A percentile compares a stretch with the other conserved stretches of the same genome.
Conservation (phyloP, 2,329 filamentous ascomycete species). For the Escovopsis sp. region DNA sequence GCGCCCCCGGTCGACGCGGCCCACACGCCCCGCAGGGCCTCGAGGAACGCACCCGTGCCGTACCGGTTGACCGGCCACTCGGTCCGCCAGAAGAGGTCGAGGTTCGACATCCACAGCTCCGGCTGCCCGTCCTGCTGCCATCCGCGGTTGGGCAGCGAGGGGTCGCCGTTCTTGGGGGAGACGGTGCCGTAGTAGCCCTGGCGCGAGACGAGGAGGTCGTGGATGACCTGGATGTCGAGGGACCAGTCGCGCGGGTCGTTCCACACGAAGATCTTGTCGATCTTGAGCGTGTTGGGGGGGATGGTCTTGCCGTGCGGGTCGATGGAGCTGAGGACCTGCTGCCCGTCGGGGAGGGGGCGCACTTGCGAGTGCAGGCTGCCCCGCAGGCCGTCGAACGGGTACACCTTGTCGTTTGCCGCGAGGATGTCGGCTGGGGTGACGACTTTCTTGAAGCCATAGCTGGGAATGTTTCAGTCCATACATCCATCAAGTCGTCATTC, state of each 20-base stretch:
- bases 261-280: conserved; percentile 86
- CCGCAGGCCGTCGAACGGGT: conserved; percentile 53
- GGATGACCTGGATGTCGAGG: conserved; percentile 69
- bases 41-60: conserved; percentile 82
- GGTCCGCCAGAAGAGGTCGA: conserved; percentile 80
- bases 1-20: conserved; percentile 49
- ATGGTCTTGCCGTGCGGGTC: conserved; percentile 21
- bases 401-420: conserved; percentile 56
- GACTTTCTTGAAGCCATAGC: conserved; percentile 63
- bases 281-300: conserved; percentile 41
- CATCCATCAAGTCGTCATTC: no score
- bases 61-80: conserved; percentile 72
- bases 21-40: conserved; percentile 71
- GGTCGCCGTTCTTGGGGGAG: conserved; percentile 53
- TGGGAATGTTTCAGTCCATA: conserved; percentile 8
- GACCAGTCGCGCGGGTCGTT: conserved; percentile 96
- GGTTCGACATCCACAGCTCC: conserved; percentile 72
- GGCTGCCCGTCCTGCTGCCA: conserved; percentile 76
- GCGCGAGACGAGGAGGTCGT: conserved; percentile 67
- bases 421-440: conserved; percentile 78
- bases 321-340: conserved; percentile 14
- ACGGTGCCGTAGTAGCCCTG: conserved; percentile 70
- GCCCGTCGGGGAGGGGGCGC: conserved; percentile 18
- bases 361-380: conserved; percentile 16
- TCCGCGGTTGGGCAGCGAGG: conserved; percentile 51